Conservation (phyloP, 2,329 filamentous ascomycete genomes). For the Cladosporium sp. region DNA sequence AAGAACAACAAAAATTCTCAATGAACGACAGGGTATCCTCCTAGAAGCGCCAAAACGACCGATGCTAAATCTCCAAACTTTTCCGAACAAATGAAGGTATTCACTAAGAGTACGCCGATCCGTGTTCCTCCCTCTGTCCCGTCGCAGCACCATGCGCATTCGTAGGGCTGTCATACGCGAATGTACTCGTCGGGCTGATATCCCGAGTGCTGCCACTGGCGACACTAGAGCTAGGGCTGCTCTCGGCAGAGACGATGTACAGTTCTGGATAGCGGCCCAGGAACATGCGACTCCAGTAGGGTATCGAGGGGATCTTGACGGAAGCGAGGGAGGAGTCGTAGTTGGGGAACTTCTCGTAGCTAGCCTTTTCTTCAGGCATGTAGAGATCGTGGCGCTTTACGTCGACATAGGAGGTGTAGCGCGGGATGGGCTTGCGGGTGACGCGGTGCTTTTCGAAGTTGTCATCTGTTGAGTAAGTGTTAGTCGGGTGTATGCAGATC, state of each 20-base stretch:
- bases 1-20: constrained; percentile 1
- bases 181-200: constrained; percentile 34
- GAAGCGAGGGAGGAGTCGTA: constrained; percentile 51
- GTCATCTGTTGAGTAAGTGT: constrained; percentile 38
- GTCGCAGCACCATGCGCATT: not conserved
- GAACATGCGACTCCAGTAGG: constrained; percentile 50
- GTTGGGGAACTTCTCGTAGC: constrained; percentile 42
- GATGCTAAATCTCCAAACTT: constrained; percentile 20
- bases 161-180: constrained; percentile 10
- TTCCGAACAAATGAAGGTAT: not conserved
- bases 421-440: constrained; percentile 50
- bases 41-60: constrained; percentile 20
- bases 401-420: constrained; percentile 49
- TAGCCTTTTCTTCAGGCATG: constrained; percentile 41
- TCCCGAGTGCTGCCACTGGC: constrained; percentile 33
- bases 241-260: constrained; percentile 52
- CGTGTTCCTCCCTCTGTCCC: not conserved
- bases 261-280: constrained; percentile 50
- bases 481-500: constrained; percentile 9
- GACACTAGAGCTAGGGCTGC: constrained; percentile 39
- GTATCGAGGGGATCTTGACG: constrained; percentile 47
- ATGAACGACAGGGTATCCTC: constrained; percentile 21
- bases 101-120: not conserved
- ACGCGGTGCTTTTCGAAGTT: constrained; percentile 42
- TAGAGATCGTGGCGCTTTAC: constrained; percentile 51